Evolutionary conservation across 2,329 filamentous ascomycete species (phyloP).

Genomic region (Epichloe hybrida): DNA sequence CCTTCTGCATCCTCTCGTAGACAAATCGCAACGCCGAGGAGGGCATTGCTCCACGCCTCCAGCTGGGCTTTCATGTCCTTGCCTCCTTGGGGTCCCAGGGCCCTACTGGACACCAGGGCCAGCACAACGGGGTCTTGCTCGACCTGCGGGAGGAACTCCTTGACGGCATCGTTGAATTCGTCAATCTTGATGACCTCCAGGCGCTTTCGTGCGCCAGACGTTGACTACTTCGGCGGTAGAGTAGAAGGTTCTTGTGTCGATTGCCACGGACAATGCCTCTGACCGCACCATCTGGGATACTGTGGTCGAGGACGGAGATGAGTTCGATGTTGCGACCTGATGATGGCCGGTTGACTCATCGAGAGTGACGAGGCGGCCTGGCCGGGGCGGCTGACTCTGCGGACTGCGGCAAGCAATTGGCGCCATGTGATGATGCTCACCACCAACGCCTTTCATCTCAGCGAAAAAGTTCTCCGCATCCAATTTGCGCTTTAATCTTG

Average conservation of each 20-base stretch:
- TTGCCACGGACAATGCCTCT: background rate
- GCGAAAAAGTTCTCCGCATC: too few species aligned
- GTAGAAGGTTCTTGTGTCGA: background rate
- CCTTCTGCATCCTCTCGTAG: conserved; percentile 4
- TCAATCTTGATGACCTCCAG: conserved; percentile 10
- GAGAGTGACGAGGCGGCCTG: too few species aligned
- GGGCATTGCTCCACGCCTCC: conserved; percentile 6
- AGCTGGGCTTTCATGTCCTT: conserved; percentile 7
- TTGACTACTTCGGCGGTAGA: conserved; percentile 2
- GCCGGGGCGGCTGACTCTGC: too few species aligned
- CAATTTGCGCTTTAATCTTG: too few species aligned
- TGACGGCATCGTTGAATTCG: conserved; percentile 7
- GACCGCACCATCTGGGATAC: background rate
- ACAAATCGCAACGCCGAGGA: conserved; percentile 11
- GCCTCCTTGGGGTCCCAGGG: conserved; percentile 6
- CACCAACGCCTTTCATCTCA: too few species aligned
- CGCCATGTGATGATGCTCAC: too few species aligned
- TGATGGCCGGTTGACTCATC: too few species aligned
- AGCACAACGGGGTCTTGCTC: conserved; percentile 8
- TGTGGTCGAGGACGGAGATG: too few species aligned
- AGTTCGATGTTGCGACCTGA: too few species aligned
- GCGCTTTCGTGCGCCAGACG: conserved; percentile 8
- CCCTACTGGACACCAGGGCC: background rate
- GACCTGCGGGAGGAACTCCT: conserved; percentile 5
- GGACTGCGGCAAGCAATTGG: too few species aligned